These are phyloP conservation scores for Anisodus acutangulus DNA, from an alignment of 257 asterid species.

Conservation along the genomic window DNA sequence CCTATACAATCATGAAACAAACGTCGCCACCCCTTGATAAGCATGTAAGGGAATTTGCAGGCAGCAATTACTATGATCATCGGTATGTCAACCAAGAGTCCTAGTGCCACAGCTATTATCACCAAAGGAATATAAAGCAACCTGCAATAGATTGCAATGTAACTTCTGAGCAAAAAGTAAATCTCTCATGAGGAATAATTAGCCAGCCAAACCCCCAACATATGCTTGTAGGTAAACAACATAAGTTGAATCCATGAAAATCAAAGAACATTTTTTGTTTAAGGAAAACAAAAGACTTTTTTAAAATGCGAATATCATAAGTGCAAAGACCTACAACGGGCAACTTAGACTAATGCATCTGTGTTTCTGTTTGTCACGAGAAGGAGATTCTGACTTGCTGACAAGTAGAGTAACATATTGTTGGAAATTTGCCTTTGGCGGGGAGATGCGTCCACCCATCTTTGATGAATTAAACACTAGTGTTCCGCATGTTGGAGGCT, in stretches of 20 bases:
- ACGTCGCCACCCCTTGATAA: constrained; percentile 90
- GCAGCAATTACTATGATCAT: constrained; percentile 66
- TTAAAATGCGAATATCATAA: neutral
- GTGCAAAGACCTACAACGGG: neutral
- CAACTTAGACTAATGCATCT: constrained; percentile 5
- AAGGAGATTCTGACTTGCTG: neutral
- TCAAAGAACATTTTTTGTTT: neutral
- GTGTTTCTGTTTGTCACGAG: neutral
- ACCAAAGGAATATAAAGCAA: constrained; percentile 69
- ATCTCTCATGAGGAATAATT: constrained; percentile 18
- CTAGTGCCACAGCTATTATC: constrained; percentile 66
- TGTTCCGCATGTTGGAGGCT: too few species aligned
- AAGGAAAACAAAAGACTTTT: neutral
- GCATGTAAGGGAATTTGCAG: constrained; percentile 83
- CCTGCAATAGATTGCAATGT: constrained; percentile 48
- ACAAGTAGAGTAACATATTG: neutral
- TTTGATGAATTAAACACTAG: too few species aligned
- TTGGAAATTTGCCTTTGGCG: too few species aligned
- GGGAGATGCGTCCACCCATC: too few species aligned
- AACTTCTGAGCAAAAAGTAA: constrained; percentile 23
- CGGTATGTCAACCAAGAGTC: constrained; percentile 62
- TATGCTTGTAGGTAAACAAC: constrained; percentile 14
- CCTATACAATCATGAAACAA: constrained; percentile 94
- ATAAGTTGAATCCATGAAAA: constrained; percentile 21
- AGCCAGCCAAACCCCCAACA: neutral